These are phyloP conservation scores for Clonostachys solani DNA, from an alignment of 2,329 filamentous ascomycete species.

Conservation along the genomic window DNA sequence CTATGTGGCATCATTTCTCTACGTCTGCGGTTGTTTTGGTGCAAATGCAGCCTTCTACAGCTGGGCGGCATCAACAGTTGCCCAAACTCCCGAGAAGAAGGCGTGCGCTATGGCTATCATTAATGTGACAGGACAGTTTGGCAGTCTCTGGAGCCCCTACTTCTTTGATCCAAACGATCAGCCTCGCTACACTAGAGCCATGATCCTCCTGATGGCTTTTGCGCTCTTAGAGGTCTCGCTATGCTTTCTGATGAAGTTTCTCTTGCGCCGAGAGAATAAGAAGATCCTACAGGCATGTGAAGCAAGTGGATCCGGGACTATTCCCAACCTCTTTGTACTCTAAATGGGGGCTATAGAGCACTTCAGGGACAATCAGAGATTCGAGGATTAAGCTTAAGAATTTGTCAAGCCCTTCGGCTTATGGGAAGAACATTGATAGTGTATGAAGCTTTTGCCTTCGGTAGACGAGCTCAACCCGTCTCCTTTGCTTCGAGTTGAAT, in stretches of 20 bases:
- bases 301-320: background rate
- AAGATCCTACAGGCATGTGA: background rate
- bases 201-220: conserved; percentile 12
- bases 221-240: background rate
- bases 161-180: conserved; percentile 31
- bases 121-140: conserved; percentile 18
- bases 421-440: too few relatives aligned
- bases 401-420: too few relatives aligned
- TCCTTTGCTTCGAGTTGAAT: too few relatives aligned
- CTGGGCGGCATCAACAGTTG: conserved; percentile 7
- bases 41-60: conserved; percentile 8
- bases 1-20: conserved; percentile 3
- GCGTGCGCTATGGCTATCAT: conserved; percentile 8
- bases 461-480: too few relatives aligned
- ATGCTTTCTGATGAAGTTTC: too few relatives aligned
- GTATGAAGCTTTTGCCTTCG: too few relatives aligned
- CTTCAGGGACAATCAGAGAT: too few relatives aligned
- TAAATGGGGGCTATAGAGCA: too few relatives aligned
- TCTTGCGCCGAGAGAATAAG: background rate
- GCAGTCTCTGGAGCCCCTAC: conserved; percentile 60
- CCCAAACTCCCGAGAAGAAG: conserved; percentile 9
- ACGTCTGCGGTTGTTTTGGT: conserved; percentile 5
- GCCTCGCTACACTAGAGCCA: conserved; percentile 13
- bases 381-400: too few relatives aligned
- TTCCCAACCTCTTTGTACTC: too few relatives aligned